Evolutionary conservation across 352 stramenopile species (phyloP), one percentile per base, ranked within the genome.

Genomic region (Phytophthora cryptogea): DNA sequence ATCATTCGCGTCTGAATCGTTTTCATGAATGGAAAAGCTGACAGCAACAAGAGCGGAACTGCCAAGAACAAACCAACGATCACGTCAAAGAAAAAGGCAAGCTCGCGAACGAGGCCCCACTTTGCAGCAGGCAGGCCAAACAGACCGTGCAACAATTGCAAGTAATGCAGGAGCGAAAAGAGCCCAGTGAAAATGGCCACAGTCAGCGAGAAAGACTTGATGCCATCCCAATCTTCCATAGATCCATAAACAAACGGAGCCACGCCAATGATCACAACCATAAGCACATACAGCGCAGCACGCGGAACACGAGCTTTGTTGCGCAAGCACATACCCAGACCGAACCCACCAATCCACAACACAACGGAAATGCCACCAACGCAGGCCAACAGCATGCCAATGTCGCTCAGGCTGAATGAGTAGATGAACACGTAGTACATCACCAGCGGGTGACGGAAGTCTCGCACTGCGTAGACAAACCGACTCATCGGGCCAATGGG

Each of bases 1-100:
- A 96, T 96, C 85, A 96, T 96, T 30, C 87, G 85, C 35, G 87
- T 94, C 50, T 96, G 87, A 50, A 94, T 90, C 8, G 86, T 94
- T 35, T 80, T 84, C 85, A 96, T 94, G 61, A 94, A 96, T 17
- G 85, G 87, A 55, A 96, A 85, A 16, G 81, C 84, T 40, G 85
- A 94, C 4, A 96, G 31, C 16, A 94, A 39, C 37, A 94, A 42
- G 14, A 96, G 72, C 20, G 86, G 83, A 1, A 94, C 11, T 13
- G 88, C 73, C 17, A 94, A 49, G 52, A 94, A 91, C 17, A 92
- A 30, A 1, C 87, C 87, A 8, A 94, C 78, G 1, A 93, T 66
- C 68, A 92, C 87, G 50, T 96, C 87, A 57, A 96, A 96, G 51
- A 96, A 80, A 64, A 94, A 96, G 10, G 74, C 84, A 37, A 96